Evolutionary conservation across 257 asterid genomes (phyloP).

Genomic region (Plantago ovata): DNA sequence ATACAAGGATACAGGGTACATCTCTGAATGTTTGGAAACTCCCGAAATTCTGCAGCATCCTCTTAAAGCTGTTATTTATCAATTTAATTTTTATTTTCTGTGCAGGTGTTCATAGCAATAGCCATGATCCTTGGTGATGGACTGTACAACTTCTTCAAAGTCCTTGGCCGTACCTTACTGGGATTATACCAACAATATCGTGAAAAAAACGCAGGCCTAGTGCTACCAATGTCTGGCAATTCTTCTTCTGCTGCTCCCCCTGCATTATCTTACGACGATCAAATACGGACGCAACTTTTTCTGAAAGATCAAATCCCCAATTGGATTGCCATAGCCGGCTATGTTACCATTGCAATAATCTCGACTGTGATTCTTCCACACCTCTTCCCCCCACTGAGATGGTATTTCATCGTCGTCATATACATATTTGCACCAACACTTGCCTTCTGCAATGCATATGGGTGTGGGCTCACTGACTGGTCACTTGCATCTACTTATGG

Average conservation of each 20-base stretch:
- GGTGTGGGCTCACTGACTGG: slow-evolving; percentile 94
- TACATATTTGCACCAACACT: slow-evolving; percentile 73
- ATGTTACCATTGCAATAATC: slow-evolving; percentile 49
- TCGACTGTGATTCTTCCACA: slow-evolving; percentile 62
- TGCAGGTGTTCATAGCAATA: slow-evolving; percentile 77
- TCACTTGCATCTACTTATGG: slow-evolving; percentile 86
- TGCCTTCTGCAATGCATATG: slow-evolving; percentile 91
- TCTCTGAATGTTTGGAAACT: not conserved
- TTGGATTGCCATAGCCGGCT: slow-evolving; percentile 68
- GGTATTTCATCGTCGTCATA: slow-evolving; percentile 67
- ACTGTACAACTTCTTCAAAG: slow-evolving; percentile 76
- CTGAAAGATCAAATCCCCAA: slow-evolving; percentile 80
- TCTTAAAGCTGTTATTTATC: not conserved
- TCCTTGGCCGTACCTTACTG: slow-evolving; percentile 56
- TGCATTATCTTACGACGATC: slow-evolving; percentile 55
- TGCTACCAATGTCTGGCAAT: slow-evolving; percentile 46
- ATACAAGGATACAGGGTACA: slow-evolving; percentile 88
- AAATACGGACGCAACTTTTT: slow-evolving; percentile 60
- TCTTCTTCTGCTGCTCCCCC: slow-evolving; percentile 30
- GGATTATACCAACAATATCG: slow-evolving; percentile 62
- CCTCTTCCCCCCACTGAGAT: slow-evolving; percentile 71
- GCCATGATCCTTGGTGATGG: slow-evolving; percentile 98
- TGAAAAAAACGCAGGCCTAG: slow-evolving; percentile 29
- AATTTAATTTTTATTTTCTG: not conserved
- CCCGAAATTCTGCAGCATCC: not conserved